Percentiles rank a stretch among this genome's conserved stretches.
These are phyloP conservation scores for Cadophora sp. DNA, from an alignment of 2,329 filamentous ascomycete genomes.

Conservation along the genomic window DNA sequence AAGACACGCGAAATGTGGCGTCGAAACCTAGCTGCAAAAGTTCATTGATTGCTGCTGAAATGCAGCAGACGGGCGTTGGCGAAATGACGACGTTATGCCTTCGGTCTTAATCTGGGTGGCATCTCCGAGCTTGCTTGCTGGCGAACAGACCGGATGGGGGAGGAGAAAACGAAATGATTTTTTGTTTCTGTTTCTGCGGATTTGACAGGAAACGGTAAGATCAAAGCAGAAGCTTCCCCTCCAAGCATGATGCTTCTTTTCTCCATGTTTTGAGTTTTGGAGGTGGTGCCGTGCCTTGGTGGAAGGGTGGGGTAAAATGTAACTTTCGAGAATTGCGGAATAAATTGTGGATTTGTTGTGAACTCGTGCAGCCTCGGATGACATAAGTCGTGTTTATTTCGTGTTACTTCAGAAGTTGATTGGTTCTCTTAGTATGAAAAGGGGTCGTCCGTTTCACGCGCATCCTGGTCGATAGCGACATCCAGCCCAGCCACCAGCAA, in stretches of 20 bases:
- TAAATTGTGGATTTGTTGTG: background rate
- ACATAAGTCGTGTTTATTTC: constrained; percentile 20
- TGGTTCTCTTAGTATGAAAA: constrained; percentile 12
- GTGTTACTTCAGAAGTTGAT: constrained; percentile 12
- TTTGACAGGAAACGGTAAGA: background rate
- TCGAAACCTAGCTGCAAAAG: background rate
- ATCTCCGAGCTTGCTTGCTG: background rate
- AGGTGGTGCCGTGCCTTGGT: constrained; percentile 8
- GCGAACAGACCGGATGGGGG: background rate
- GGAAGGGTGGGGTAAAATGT: background rate
- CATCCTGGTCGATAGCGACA: constrained; percentile 16
- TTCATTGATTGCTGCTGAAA: background rate
- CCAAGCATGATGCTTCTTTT: constrained; percentile 13
- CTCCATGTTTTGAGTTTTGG: background rate
- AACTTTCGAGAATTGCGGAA: background rate
- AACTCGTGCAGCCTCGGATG: constrained; percentile 10
- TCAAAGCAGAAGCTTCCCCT: background rate
- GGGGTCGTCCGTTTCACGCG: constrained; percentile 6
- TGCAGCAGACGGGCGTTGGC: background rate
- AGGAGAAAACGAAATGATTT: background rate
- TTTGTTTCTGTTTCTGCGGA: background rate
- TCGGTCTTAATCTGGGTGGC: background rate
- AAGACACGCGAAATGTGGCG: constrained; percentile 11
- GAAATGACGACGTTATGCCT: constrained; percentile 12
- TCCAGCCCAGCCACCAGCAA: constrained; percentile 14